These are phyloP conservation scores for Gyrodon lividus DNA, from an alignment of 768 basidiomycete genomes.

Conservation along the genomic window DNA sequence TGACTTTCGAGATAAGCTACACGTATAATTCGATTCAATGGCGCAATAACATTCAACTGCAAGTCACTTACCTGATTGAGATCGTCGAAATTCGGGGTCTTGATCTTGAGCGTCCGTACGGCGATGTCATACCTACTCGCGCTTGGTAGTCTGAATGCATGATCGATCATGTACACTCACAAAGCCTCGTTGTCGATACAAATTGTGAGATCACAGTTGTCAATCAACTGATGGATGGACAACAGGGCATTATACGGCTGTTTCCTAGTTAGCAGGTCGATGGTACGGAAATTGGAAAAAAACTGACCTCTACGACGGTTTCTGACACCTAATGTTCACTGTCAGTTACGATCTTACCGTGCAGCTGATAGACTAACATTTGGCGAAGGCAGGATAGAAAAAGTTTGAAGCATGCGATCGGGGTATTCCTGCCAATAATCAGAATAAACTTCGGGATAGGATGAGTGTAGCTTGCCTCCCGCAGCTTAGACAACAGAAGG, in stretches of 20 bases:
- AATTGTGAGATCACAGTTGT: slow-evolving; percentile 80
- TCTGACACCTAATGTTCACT: slow-evolving; percentile 37
- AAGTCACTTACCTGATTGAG: slow-evolving; percentile 58
- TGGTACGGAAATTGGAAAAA: not conserved
- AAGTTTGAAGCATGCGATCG: slow-evolving; percentile 51
- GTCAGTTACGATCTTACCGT: slow-evolving; percentile 11
- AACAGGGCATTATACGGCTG: slow-evolving; percentile 84
- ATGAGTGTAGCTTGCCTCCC: slow-evolving; percentile 53
- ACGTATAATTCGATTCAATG: not conserved
- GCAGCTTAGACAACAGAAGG: slow-evolving; percentile 74
- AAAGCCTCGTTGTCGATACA: slow-evolving; percentile 88
- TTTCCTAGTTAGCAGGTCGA: slow-evolving; percentile 10
- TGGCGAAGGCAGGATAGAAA: slow-evolving; percentile 53
- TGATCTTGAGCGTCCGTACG: slow-evolving; percentile 60
- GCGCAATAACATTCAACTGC: not conserved
- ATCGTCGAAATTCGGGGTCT: slow-evolving; percentile 60
- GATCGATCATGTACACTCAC: slow-evolving; percentile 37
- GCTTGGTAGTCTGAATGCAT: not conserved
- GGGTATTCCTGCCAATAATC: slow-evolving; percentile 52
- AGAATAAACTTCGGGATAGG: not conserved
- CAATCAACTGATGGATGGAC: slow-evolving; percentile 86
- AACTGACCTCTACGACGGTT: slow-evolving; percentile 51
- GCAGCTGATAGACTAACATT: slow-evolving; percentile 37
- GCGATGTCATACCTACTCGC: slow-evolving; percentile 67
- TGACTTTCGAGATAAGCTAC: slow-evolving; percentile 80